phyloP scores from a whole-genome alignment of 495 filamentous ascomycete species.

The Aspergillus campestris region DNA sequence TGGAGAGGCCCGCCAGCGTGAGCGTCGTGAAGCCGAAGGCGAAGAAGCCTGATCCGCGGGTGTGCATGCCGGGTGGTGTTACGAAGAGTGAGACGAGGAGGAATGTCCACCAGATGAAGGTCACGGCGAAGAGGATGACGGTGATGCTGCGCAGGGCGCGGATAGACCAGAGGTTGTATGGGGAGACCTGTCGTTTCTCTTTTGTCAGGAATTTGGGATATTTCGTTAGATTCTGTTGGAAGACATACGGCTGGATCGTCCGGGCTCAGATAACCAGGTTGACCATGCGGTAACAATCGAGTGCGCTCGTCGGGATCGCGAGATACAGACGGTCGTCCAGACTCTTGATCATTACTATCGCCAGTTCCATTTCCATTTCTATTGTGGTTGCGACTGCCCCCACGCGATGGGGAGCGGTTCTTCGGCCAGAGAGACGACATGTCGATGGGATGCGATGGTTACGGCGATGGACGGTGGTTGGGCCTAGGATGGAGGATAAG shows the following conservation, averaged over 20 bases:
- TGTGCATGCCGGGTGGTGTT: constrained; percentile 74
- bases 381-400: too few species aligned
- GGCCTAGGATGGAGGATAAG: neutral
- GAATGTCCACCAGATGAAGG: constrained; percentile 85
- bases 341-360: too few species aligned
- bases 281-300: constrained; percentile 55
- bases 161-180: constrained; percentile 90
- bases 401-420: too few species aligned
- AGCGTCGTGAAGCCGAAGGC: constrained; percentile 71
- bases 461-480: too few species aligned
- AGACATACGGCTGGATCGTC: constrained; percentile 81
- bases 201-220: neutral
- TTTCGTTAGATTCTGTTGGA: neutral
- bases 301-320: constrained; percentile 61
- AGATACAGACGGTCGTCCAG: constrained; percentile 3
- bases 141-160: constrained; percentile 67
- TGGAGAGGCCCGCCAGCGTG: constrained; percentile 60
- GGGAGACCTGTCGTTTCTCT: constrained; percentile 56
- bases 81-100: constrained; percentile 81
- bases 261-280: constrained; percentile 66
- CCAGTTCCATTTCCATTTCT: constrained; percentile 1
- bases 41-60: constrained; percentile 85
- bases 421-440: too few species aligned
- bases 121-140: constrained; percentile 61
- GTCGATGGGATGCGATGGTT: too few species aligned